phyloP scores from a whole-genome alignment of 2,329 filamentous ascomycete genomes.

The Elsinoe ampelina region DNA sequence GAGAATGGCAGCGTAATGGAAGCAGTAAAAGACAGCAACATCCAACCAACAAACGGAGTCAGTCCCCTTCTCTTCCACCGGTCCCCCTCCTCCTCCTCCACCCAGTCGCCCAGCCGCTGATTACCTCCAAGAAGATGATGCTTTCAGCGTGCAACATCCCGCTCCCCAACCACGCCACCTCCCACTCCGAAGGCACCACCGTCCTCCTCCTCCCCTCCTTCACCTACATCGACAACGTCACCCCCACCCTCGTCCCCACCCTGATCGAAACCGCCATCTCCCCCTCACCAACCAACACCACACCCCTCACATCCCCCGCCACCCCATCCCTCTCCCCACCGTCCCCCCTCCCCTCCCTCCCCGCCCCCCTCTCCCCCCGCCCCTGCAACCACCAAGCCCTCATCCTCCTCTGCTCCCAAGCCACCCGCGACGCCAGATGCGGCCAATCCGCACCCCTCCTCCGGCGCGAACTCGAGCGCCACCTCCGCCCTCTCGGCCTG shows the following conservation, averaged over 20 bases:
- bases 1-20: constrained; percentile 60
- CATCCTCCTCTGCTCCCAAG: constrained; percentile 88
- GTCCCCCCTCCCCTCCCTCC: background rate
- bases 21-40: constrained; percentile 41
- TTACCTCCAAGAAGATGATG: constrained; percentile 54
- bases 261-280: constrained; percentile 65
- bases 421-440: constrained; percentile 88
- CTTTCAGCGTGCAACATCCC: constrained; percentile 88
- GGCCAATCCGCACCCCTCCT: constrained; percentile 87
- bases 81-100: too few species aligned
- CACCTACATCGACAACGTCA: constrained; percentile 72
- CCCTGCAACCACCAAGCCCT: constrained; percentile 75
- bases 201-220: constrained; percentile 80
- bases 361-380: constrained; percentile 37
- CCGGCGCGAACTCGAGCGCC: constrained; percentile 79
- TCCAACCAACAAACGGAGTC: constrained; percentile 59
- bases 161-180: constrained; percentile 57
- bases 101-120: background rate
- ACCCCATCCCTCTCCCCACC: constrained; percentile 10
- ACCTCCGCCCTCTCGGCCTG: constrained; percentile 73
- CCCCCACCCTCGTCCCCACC: constrained; percentile 60
- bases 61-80: constrained; percentile 26
- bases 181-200: constrained; percentile 58
- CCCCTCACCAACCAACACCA: constrained; percentile 62
- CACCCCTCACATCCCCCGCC: constrained; percentile 40